Evolutionary conservation across 257 asterid species (phyloP).

Genomic region (Solanum piurae): DNA sequence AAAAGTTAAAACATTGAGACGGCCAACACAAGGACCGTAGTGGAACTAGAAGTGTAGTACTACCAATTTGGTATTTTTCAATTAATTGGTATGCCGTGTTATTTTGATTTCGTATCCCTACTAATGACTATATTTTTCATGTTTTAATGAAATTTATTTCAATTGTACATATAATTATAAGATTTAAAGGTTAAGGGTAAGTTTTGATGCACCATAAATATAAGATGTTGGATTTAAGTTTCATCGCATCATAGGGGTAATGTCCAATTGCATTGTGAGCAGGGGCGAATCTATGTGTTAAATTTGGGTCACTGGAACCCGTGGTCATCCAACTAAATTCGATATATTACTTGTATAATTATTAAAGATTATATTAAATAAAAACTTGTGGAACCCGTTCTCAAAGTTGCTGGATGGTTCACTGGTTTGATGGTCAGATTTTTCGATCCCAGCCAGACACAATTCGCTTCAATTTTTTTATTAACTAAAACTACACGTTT

Average conservation of each 20-base stretch:
- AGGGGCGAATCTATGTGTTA: no score
- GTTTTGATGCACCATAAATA: not conserved
- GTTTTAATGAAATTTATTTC: not conserved
- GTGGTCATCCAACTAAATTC: no score
- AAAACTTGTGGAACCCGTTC: no score
- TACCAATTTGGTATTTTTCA: not conserved
- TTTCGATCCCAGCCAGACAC: no score
- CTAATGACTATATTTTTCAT: not conserved
- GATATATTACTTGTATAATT: no score
- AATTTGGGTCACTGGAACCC: no score
- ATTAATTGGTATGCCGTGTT: not conserved
- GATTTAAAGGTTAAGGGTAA: not conserved
- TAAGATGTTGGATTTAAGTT: not conserved
- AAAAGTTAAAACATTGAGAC: not conserved
- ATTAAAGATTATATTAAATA: no score
- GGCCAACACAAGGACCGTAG: not conserved
- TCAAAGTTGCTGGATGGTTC: no score
- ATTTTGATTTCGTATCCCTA: not conserved
- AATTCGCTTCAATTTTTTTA: no score
- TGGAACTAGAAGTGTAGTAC: not conserved
- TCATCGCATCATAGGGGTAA: not conserved
- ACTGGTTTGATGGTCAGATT: no score
- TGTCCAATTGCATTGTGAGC: not conserved
- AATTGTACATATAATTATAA: not conserved
- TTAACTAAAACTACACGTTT: no score